Percentiles rank a stretch among this genome's conserved stretches.
Conservation (phyloP, 805 yeast species). For the Candida sithepensis region DNA sequence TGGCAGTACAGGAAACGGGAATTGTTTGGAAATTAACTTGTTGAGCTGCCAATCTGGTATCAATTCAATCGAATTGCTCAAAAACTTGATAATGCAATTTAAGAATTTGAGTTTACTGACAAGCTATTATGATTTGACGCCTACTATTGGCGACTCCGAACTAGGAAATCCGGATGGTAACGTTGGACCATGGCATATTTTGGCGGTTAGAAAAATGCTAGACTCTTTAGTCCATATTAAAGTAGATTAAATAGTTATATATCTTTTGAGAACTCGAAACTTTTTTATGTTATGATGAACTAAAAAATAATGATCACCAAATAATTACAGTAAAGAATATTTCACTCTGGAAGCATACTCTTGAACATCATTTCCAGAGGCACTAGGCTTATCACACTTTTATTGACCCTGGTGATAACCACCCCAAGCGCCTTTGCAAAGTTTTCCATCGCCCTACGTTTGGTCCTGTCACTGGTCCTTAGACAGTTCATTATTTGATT, state of each 20-base stretch:
- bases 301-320: no score
- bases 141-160: conserved; percentile 27
- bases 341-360: neutral
- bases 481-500: neutral
- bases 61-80: conserved; percentile 51
- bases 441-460: neutral
- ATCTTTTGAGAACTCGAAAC: no score
- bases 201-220: conserved; percentile 61
- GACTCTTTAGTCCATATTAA: conserved; percentile 55
- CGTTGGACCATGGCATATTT: conserved; percentile 69
- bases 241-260: conserved; percentile 33
- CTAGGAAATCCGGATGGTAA: conserved; percentile 23
- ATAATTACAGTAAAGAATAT: no score
- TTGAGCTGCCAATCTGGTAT: conserved; percentile 72
- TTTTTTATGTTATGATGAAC: no score
- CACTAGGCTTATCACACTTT: neutral
- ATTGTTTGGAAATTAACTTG: conserved; percentile 57
- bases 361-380: neutral
- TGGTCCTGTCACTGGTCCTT: neutral
- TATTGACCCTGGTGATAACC: neutral
- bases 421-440: neutral
- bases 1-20: conserved; percentile 6
- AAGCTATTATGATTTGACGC: conserved; percentile 15
- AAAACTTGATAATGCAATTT: conserved; percentile 55
- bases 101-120: conserved; percentile 45